Evolutionary conservation across 208 protist genomes (phyloP).

Genomic region (Leptomonas pyrrhocoris): DNA sequence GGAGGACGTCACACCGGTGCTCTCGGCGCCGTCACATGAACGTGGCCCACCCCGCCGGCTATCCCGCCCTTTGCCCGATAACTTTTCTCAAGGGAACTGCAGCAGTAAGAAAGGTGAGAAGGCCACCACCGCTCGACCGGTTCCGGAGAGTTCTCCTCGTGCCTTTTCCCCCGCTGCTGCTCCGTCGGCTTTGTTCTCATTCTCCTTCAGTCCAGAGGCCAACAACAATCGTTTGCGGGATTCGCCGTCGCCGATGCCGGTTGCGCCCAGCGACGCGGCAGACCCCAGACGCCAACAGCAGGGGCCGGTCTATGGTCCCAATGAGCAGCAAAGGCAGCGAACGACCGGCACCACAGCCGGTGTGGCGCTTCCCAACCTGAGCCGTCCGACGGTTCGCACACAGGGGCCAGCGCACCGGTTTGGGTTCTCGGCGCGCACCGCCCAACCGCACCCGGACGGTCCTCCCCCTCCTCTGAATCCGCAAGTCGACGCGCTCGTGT

Average conservation of each 20-base stretch:
- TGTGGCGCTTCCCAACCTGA: not conserved
- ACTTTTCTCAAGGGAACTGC: no score
- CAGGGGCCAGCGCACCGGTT: not conserved
- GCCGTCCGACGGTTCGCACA: not conserved
- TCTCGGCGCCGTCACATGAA: slow-evolving; percentile 9
- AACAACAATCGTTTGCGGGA: not conserved
- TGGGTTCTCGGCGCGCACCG: not conserved
- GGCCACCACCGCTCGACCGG: not conserved
- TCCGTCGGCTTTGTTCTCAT: not conserved
- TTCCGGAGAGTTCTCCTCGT: not conserved
- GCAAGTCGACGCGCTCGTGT: no score
- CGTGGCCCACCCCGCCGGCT: not conserved
- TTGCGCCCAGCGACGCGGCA: slow-evolving; percentile 6
- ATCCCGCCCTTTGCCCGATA: not conserved
- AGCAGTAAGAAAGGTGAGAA: not conserved
- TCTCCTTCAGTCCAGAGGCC: not conserved
- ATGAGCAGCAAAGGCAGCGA: not conserved
- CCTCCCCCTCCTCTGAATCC: no score
- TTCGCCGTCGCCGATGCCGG: slow-evolving; percentile 6
- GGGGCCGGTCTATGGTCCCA: no score
- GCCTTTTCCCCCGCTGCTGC: not conserved
- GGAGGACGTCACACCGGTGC: slow-evolving; percentile 13
- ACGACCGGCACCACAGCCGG: not conserved
- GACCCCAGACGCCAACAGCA: no score
- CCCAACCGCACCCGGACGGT: not conserved